Evolutionary conservation across 1,284 basidiomycete genomes (phyloP), one percentile per base, ranked within the genome.

Genomic region (Cryptococcus wingfieldii): DNA sequence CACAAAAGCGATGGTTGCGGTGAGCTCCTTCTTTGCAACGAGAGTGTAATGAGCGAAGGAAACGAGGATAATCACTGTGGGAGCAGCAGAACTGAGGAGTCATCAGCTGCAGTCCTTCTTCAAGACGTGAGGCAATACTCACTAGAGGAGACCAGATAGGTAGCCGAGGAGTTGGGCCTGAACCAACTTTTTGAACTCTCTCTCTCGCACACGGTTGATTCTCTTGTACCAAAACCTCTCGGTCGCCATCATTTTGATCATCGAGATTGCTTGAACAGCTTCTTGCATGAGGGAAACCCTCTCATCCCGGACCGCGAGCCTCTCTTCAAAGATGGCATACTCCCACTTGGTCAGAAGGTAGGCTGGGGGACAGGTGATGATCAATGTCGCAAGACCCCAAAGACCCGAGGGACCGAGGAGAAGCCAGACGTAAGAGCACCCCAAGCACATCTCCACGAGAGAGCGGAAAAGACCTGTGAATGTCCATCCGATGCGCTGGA

Each of bases 171-270:
- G 16, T 28, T 55, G 54, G 6, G 63, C 62, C 25, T 61, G 76
- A 62, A 84, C 84, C 72, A 90, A 86, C 67, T 84, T 88, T 62
- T 83, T 84, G 25, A 92, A 79, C 69, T 92, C 90, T 61, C 83
- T 84, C 42, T 83, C 83, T 25, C 90, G 82, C 51, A 92, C 79
- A 53, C 83, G 83, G 55, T 88, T 75, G 7, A 94, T 86, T n/a
- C 82, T 80, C 38, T 80, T 79, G 74, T 91, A 90, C 70, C 94
- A 94, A 69, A 84, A 89, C 23, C 86, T 83, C 75, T 95, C 92
- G 85, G 89, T 91, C 14, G 89, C 89, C 88, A 91, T 92, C 76
- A 92, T 91, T 79, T 95, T 94, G 68, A 94, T 83, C 89, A 93
- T 92, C n/a, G 90, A 82, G 59, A 95, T 92, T 1, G 83, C 88